A percentile compares a stretch with the other conserved stretches of the same genome.
These are phyloP conservation scores for Paratrimastix pyriformis DNA, from an alignment of 78 protist genomes.

Conservation along the genomic window DNA sequence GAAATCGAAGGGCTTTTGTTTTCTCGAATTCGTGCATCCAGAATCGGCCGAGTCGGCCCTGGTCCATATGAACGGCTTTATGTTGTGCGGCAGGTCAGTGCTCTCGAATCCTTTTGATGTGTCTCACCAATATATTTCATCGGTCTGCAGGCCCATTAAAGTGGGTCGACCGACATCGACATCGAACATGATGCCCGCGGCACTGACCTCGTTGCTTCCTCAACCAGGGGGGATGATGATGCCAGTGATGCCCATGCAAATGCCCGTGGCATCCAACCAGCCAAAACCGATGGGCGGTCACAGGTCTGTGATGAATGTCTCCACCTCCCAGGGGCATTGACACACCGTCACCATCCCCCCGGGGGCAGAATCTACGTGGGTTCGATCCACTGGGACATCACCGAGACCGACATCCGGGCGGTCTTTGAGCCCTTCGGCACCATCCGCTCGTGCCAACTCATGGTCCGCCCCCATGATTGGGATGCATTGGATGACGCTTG, in stretches of 20 bases:
- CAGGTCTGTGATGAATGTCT: neutral
- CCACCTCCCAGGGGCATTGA: neutral
- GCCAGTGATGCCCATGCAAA: too few species aligned
- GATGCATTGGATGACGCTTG: too few species aligned
- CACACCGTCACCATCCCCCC: neutral
- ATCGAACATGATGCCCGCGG: too few species aligned
- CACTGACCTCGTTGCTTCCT: too few species aligned
- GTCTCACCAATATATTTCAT: too few species aligned
- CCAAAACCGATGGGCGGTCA: neutral
- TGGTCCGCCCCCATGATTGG: too few species aligned
- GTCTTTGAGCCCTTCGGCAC: conserved; percentile 4
- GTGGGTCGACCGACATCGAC: too few species aligned
- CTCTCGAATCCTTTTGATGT: too few species aligned
- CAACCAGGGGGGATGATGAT: too few species aligned
- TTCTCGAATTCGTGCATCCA: neutral
- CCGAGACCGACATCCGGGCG: neutral
- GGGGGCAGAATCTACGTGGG: conserved; percentile 1
- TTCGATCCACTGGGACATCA: neutral
- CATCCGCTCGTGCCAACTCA: neutral
- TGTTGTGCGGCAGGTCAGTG: conserved; percentile 7
- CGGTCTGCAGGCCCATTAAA: too few species aligned
- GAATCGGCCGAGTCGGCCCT: conserved; percentile 4
- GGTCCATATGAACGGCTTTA: neutral
- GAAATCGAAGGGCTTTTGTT: neutral
- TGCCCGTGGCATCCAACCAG: too few species aligned